Percentiles rank a stretch among this genome's conserved stretches.
Conservation (phyloP, 345 rosid species). For the Eucalyptus dawsonii region DNA sequence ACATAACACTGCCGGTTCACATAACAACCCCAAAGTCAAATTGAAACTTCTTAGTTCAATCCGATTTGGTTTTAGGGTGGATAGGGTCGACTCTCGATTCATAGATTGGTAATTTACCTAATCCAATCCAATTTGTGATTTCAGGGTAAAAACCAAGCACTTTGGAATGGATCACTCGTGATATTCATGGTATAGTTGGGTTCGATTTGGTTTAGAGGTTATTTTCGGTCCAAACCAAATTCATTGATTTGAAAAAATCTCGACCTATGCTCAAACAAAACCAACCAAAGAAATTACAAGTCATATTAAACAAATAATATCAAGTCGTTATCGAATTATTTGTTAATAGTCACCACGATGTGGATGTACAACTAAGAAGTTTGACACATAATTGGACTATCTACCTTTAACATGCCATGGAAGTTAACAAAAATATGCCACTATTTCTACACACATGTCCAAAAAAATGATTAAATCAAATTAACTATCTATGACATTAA, state of each 20-base stretch:
- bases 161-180: neutral
- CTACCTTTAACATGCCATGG: neutral
- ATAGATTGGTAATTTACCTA: neutral
- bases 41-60: no score
- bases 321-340: neutral
- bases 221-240: neutral
- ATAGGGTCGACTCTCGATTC: neutral
- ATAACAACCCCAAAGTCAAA: neutral
- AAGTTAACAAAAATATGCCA: neutral
- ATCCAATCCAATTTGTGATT: rapidly evolving
- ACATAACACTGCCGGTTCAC: neutral
- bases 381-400: neutral
- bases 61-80: neutral
- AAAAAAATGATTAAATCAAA: neutral
- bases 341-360: neutral
- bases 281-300: neutral
- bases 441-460: neutral
- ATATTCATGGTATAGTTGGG: neutral
- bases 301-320: neutral
- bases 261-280: neutral
- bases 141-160: neutral
- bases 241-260: neutral
- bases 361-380: neutral
- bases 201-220: neutral
- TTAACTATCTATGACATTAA: neutral